phyloP scores from a whole-genome alignment of 441 rosid species.

The Bruguiera hainesii region DNA sequence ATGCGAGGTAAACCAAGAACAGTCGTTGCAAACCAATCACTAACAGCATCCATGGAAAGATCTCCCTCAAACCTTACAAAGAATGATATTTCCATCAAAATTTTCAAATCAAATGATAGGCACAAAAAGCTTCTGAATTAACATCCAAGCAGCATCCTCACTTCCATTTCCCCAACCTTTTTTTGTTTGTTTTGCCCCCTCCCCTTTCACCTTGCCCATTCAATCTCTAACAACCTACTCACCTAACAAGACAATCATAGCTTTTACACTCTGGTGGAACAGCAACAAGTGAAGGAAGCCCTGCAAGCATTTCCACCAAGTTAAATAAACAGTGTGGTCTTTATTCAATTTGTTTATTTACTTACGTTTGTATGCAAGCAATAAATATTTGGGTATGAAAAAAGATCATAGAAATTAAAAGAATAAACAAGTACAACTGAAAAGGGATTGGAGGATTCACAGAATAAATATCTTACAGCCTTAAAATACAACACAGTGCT shows the following conservation, averaged over 20 bases:
- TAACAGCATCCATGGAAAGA: conserved; percentile 69
- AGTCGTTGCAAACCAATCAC: conserved; percentile 82
- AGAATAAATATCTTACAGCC: too few relatives aligned
- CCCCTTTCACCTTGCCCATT: background rate
- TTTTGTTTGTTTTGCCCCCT: background rate
- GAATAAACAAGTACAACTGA: background rate
- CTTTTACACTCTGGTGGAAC: conserved; percentile 76
- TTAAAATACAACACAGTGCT: too few relatives aligned
- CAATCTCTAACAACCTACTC: conserved; percentile 28
- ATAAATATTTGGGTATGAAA: background rate
- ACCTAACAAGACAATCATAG: conserved; percentile 71
- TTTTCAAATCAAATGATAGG: background rate
- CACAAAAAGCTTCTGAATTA: background rate
- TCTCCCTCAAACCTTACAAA: conserved; percentile 75
- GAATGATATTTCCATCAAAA: conserved; percentile 13
- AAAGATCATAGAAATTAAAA: background rate
- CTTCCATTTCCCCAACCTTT: background rate
- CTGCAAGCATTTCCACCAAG: conserved; percentile 40
- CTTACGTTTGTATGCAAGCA: background rate
- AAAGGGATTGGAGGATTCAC: background rate
- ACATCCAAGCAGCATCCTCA: background rate
- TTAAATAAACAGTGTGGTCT: conserved; percentile 22
- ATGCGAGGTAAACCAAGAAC: conserved; percentile 82
- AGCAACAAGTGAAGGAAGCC: conserved; percentile 80
- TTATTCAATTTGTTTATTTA: too few relatives aligned